A percentile compares a stretch with the other conserved stretches of the same genome.
These are phyloP conservation scores for Claviceps lovelessii DNA, from an alignment of 2,329 filamentous ascomycete genomes.

Conservation along the genomic window DNA sequence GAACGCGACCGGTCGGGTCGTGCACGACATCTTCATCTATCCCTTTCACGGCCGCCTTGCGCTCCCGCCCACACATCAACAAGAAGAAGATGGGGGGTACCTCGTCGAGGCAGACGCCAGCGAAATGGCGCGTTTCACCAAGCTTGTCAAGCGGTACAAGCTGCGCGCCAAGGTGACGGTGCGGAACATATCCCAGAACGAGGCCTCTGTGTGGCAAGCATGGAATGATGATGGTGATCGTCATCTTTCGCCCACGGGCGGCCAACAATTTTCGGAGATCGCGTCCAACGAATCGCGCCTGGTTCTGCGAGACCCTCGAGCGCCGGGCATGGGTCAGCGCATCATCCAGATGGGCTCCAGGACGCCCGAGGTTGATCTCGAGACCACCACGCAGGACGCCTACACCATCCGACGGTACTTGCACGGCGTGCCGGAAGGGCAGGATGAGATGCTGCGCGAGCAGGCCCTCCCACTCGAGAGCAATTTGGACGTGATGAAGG, in stretches of 20 bases:
- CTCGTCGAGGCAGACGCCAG: slow-evolving; percentile 69
- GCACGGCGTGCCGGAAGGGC: slow-evolving; percentile 72
- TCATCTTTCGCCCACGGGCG: no score
- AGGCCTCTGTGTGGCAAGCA: slow-evolving; percentile 55
- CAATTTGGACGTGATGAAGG: slow-evolving; percentile 76
- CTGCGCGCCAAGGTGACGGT: slow-evolving; percentile 66
- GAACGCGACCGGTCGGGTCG: slow-evolving; percentile 67
- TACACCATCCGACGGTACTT: slow-evolving; percentile 71
- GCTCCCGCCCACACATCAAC: slow-evolving; percentile 10
- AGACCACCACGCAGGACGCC: slow-evolving; percentile 35
- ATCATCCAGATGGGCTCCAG: slow-evolving; percentile 22
- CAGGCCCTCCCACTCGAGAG: slow-evolving; percentile 70
- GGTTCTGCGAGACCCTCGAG: slow-evolving; percentile 36
- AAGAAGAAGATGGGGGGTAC: slow-evolving; percentile 24
- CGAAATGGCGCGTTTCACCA: slow-evolving; percentile 46
- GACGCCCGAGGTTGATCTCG: slow-evolving; percentile 25
- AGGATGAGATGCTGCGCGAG: slow-evolving; percentile 58
- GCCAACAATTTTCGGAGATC: slow-evolving; percentile 6
- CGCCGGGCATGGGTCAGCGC: slow-evolving; percentile 41
- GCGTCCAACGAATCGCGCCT: slow-evolving; percentile 12
- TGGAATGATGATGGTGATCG: slow-evolving; percentile 43
- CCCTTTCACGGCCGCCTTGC: slow-evolving; percentile 28
- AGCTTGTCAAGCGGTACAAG: slow-evolving; percentile 73
- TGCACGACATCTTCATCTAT: slow-evolving; percentile 88
- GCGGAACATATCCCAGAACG: slow-evolving; percentile 47